These are phyloP conservation scores for Medicago lupulina DNA, from an alignment of 306 rosid species.

Conservation along the genomic window DNA sequence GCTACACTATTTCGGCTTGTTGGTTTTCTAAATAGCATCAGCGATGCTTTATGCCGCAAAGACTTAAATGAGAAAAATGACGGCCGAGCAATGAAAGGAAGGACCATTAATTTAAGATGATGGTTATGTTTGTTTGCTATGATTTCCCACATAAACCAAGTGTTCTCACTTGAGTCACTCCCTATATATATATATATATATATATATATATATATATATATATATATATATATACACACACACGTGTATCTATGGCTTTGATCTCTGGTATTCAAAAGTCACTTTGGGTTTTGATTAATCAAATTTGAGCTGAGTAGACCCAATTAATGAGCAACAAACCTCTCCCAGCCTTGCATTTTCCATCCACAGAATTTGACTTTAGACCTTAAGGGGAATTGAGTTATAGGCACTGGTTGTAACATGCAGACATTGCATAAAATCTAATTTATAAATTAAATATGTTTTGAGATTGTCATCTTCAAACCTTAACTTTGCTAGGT, in stretches of 20 bases:
- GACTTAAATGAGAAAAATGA: not conserved
- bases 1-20: not conserved
- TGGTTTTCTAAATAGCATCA: not conserved
- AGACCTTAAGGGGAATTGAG: constrained; percentile 1
- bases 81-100: not conserved
- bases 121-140: not conserved
- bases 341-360: not conserved
- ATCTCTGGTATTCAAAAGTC: not conserved
- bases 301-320: not conserved
- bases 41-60: not conserved
- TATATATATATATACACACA: not conserved
- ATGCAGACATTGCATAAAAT: not conserved
- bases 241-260: not conserved
- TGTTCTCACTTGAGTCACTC: not conserved
- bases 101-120: not conserved
- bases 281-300: constrained; percentile 4
- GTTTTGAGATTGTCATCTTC: constrained; percentile 15
- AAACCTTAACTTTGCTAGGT: constrained; percentile 38
- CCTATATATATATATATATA: not conserved
- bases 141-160: not conserved
- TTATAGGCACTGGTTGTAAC: constrained; percentile 24
- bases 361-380: not conserved
- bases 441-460: constrained; percentile 32
- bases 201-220: not conserved
- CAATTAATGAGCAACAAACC: not conserved